Evolutionary conservation across 768 basidiomycete species (phyloP), one percentile per base, ranked within the genome.

Genomic region (Boletus fagicola): DNA sequence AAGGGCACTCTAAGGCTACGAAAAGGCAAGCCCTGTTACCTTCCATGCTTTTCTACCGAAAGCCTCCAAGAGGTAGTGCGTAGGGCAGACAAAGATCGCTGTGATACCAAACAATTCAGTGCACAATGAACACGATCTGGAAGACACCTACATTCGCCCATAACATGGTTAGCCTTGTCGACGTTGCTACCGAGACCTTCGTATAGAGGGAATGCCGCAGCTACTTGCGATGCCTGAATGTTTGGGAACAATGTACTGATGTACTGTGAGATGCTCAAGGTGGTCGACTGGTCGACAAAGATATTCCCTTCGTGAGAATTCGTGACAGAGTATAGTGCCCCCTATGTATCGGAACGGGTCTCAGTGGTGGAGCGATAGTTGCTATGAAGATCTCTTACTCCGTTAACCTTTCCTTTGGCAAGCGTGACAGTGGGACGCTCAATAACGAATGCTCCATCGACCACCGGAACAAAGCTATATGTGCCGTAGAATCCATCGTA

Each of bases 11-110:
- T 3, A 16, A 16, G 10, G 15, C 4, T 20, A 12, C n/a, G 8
- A 26, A 38, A n/a, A n/a, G 9, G 11, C 4, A 11, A 57, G 2
- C 0, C 7, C 2, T 1, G 7, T 18, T 15, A 51, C 58, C 57
- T 59, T 59, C 58, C 58, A 59, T 22, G 57, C 38, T 11, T 28
- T 42, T 9, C 26, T 30, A 16, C 45, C 39, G 10, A 59, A 59
- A 2, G 57, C 50, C 12, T 43, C 26, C 6, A 59, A 31, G 11
- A 59, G 35, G 35, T 52, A 59, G 22, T 59, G 43, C 0, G 44
- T 47, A n/a, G 57, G 58, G 9, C 57, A 59, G 31, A 59, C 44
- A 24, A 59, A 38, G 22, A 52, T 47, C 8, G 58, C 58, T 59
- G 33, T 36, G 22, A 18, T 11, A 4, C 12, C 16, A 10, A 30